Evolutionary conservation across 2,329 filamentous ascomycete species (phyloP).

Genomic region (Neurospora crassa): DNA sequence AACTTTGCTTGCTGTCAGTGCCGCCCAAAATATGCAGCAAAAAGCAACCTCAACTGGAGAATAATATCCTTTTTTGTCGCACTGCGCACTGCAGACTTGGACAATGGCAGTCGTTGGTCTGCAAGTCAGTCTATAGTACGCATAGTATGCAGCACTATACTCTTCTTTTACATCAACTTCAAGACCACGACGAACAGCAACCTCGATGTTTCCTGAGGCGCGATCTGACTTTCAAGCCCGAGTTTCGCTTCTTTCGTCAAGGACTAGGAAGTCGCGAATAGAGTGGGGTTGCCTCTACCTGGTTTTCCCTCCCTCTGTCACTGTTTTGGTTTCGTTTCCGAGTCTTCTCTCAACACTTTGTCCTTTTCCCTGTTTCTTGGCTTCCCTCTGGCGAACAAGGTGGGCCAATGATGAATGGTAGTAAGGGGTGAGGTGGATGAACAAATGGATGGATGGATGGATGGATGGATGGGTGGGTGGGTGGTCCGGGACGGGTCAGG

Average conservation of each 20-base stretch:
- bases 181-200: neutral
- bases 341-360: neutral
- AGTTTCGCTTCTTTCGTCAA: neutral
- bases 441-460: neutral
- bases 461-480: neutral
- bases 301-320: neutral
- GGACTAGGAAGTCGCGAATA: neutral
- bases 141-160: neutral
- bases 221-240: neutral
- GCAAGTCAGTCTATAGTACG: neutral
- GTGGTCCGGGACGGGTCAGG: neutral
- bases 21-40: neutral
- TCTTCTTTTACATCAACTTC: neutral
- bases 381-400: neutral
- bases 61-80: neutral
- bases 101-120: neutral
- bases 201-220: neutral
- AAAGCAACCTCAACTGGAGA: neutral
- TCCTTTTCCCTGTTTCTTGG: neutral
- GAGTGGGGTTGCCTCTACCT: neutral
- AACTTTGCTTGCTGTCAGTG: neutral
- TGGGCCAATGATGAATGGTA: constrained; percentile 1
- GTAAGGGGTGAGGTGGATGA: constrained; percentile 1
- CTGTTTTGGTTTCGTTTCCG: neutral
- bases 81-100: neutral